These are phyloP conservation scores for Candida orba DNA, from an alignment of 805 yeast genomes.

Conservation along the genomic window DNA sequence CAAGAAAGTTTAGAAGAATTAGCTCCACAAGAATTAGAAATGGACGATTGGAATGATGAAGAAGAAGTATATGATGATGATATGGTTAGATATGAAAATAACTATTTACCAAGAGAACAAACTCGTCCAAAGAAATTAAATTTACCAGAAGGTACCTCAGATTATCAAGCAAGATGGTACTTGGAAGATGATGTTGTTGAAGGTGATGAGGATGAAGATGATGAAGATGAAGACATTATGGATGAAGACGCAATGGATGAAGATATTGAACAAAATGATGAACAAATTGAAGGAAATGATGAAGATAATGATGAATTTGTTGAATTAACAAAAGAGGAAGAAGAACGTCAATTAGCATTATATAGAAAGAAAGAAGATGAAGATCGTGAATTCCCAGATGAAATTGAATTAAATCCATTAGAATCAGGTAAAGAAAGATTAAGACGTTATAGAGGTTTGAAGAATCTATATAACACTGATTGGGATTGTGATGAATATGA, in stretches of 20 bases:
- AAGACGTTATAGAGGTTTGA: slow-evolving; percentile 77
- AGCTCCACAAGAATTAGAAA: slow-evolving; percentile 46
- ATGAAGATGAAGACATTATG: slow-evolving; percentile 21
- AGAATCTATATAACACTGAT: slow-evolving; percentile 66
- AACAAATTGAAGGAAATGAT: slow-evolving; percentile 22
- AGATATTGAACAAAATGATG: slow-evolving; percentile 23
- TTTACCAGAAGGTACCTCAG: slow-evolving; percentile 72
- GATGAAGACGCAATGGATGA: slow-evolving; percentile 25
- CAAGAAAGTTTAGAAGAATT: slow-evolving; percentile 57
- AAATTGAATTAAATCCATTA: slow-evolving; percentile 72
- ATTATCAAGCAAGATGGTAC: slow-evolving; percentile 75
- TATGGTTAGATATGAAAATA: slow-evolving; percentile 32
- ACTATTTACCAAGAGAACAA: slow-evolving; percentile 29
- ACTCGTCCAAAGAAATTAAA: slow-evolving; percentile 29
- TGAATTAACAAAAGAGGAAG: slow-evolving; percentile 78
- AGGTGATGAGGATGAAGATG: slow-evolving; percentile 22
- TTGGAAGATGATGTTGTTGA: slow-evolving; percentile 43
- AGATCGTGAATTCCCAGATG: slow-evolving; percentile 93
- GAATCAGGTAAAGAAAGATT: slow-evolving; percentile 73
- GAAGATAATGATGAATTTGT: slow-evolving; percentile 44
- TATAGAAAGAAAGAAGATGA: slow-evolving; percentile 69
- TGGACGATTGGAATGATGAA: slow-evolving; percentile 35
- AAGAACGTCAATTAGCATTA: slow-evolving; percentile 62
- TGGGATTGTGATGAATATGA: slow-evolving; percentile 90
- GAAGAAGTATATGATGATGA: slow-evolving; percentile 26